Base-by-base conservation (phyloP, 2,329 filamentous ascomycete species). In the Pseudogymnoascus sp. region DNA sequence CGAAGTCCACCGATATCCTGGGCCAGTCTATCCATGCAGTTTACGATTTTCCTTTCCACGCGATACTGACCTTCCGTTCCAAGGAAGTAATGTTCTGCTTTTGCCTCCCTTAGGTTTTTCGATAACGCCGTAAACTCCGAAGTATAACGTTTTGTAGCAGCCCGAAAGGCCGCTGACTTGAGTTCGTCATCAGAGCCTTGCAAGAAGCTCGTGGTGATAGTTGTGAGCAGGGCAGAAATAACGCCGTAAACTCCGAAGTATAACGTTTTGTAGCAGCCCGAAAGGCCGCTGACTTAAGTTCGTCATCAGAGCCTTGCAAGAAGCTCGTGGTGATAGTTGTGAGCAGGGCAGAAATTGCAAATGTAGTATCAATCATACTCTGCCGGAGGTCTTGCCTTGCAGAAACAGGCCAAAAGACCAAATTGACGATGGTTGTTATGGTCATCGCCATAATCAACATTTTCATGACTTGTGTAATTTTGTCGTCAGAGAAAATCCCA, bases 1-100 rank as follows among this genome's bases (percentile, higher is more conserved):
- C 92, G 84, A 70, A 99, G 78, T 6, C 93, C 94, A 73, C 93
- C 92, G 66, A 97, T 88, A 67, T 91, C 92, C 72, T 97, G 92
- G 4, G 91, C 87, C 29, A 97, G 81, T 55, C 85, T 86, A 72
- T 96, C 91, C 69, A 97, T 84, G 67, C 90, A 93, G 70, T 91
- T 88, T 49, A 93, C 89, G 3, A 97, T 81, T 23, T 83, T 86
- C 66, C 88, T 87, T 70, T 97, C 90, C 2, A 95, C 81, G 38
- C 82, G 81, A 72, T 95, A 95, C 65, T 93, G 83, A 62, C 82
- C 82, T 72, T 96, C 92, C 2, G 84, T 87, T 1, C 93, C 93
- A 4, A 91, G 74, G 2, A 92, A 78, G 70, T 90, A 96, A 71
- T 96, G 90, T 73, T 97, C 93, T 63, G 91, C 87, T 72, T 93